These are phyloP conservation scores for Candida chauliodis DNA, from an alignment of 805 yeast genomes.

Conservation along the genomic window DNA sequence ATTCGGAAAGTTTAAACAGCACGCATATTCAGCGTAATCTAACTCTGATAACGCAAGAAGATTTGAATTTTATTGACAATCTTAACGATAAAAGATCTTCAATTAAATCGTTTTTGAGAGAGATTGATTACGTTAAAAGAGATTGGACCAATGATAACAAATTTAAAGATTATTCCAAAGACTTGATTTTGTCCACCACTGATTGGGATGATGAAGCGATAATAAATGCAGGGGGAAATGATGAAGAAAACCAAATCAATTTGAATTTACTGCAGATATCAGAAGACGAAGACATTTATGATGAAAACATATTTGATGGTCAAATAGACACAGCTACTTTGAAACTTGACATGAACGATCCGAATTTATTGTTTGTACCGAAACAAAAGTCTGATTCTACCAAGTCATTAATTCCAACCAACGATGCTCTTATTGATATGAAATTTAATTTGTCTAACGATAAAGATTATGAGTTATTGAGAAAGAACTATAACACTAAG, in stretches of 20 bases:
- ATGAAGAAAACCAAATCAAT: slow-evolving; percentile 6
- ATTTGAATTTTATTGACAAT: slow-evolving; percentile 28
- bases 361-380: slow-evolving; percentile 65
- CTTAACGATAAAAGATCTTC: slow-evolving; percentile 16
- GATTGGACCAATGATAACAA: slow-evolving; percentile 35
- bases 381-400: slow-evolving; percentile 19
- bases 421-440: slow-evolving; percentile 49
- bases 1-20: slow-evolving; percentile 17
- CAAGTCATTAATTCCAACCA: slow-evolving; percentile 46
- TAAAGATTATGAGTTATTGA: slow-evolving; percentile 73
- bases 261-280: background rate
- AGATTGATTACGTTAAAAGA: slow-evolving; percentile 28
- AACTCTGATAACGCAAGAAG: slow-evolving; percentile 25
- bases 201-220: slow-evolving; percentile 75
- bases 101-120: slow-evolving; percentile 15
- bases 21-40: slow-evolving; percentile 11
- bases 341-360: slow-evolving; percentile 82
- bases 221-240: slow-evolving; percentile 44
- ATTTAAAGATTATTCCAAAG: slow-evolving; percentile 46
- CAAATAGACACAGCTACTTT: slow-evolving; percentile 38
- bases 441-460: slow-evolving; percentile 89
- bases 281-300: slow-evolving; percentile 42
- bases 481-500: slow-evolving; percentile 84
- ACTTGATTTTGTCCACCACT: slow-evolving; percentile 62
- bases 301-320: slow-evolving; percentile 74